Base-by-base conservation (phyloP, 1,139 yeast species). In the Debaryomycetaceae sp. region DNA sequence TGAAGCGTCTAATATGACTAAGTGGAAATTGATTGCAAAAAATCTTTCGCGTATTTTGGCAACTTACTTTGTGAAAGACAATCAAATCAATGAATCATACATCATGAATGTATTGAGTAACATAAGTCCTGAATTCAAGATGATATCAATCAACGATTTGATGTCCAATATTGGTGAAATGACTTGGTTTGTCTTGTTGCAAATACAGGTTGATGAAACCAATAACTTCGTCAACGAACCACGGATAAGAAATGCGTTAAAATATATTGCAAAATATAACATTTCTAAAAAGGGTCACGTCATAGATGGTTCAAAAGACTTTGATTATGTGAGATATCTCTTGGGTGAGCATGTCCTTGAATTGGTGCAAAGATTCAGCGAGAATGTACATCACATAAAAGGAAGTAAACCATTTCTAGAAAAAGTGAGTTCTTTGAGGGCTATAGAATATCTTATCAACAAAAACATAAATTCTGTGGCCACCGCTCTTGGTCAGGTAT, bases 401-500 rank as follows among this genome's bases (percentile, higher is more conserved):
- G 95, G 93, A 1, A 75, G 78, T 2, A 82, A 83, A 37, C 87
- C 96, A 0, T 83, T 78, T 53, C 70, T 83, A 44, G 91, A 87
- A 45, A 88, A 88, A 57, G 67, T 84, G 1, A 77, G 82, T 38
- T 86, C 95, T 1, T 73, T 93, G 6, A 70, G 80, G 43, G 97
- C 96, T 0, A 77, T 93, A 36, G 80, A 83, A 39, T 81, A 85
- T 50, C 66, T 91, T 36, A 80, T 88, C 20, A 72, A 75, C 42
- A 74, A 82, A n/a, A 74, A 87, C 27, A 81, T 83, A 5, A 61
- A 73, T 4, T 76, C 85, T 1, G 80, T 88, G 14, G 80, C 86
- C 2, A 78, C 89, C 5, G 93, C 95, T 0, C 68, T 91, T 34
- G 96, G 97, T 0, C 99, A 93, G 59, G 78, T 95, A 5, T 85